Evolutionary conservation across 2,329 filamentous ascomycete species (phyloP).

Genomic region (Cercospora sp.): DNA sequence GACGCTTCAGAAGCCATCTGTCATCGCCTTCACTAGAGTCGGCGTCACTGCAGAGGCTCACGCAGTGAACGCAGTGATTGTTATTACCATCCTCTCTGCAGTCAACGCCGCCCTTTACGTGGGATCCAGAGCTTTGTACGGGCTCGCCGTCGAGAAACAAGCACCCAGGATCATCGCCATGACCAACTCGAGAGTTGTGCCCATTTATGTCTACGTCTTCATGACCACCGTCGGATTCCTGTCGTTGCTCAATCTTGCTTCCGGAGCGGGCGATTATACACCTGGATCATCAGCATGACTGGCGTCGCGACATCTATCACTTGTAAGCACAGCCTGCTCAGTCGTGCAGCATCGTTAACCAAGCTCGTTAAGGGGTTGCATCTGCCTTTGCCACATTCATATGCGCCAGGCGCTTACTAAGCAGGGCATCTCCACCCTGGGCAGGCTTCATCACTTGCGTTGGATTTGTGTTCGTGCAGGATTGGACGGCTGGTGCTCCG

Average conservation of each 20-base stretch:
- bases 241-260: background rate
- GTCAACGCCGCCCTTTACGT: background rate
- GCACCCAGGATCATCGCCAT: background rate
- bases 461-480: background rate
- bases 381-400: background rate
- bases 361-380: background rate
- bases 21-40: background rate
- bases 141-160: background rate
- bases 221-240: background rate
- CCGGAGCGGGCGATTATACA: background rate
- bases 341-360: background rate
- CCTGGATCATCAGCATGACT: background rate
- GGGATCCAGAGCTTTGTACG: background rate
- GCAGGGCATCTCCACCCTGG: background rate
- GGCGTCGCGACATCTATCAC: background rate
- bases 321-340: background rate
- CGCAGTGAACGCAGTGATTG: background rate
- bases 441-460: background rate
- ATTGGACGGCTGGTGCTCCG: background rate
- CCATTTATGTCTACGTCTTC: background rate
- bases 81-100: background rate
- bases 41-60: background rate
- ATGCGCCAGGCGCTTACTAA: background rate
- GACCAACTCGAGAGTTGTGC: background rate
- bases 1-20: background rate